These are phyloP conservation scores for Pontederia crassipes DNA, from an alignment of 176 grass and related monocot genomes.

Conservation along the genomic window DNA sequence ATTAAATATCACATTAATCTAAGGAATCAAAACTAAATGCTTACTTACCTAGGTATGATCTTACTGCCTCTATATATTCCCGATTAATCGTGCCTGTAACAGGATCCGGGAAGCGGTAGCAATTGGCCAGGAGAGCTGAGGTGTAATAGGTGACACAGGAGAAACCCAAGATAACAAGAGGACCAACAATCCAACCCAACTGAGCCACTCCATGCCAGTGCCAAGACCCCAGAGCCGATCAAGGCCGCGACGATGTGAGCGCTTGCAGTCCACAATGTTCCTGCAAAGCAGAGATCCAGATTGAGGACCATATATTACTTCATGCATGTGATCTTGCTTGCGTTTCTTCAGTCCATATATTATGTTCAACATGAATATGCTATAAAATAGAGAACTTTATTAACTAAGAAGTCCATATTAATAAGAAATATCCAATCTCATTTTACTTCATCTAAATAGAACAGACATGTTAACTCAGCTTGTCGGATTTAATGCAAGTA, in stretches of 20 bases:
- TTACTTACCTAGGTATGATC: constrained; percentile 65
- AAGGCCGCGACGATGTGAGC: constrained; percentile 85
- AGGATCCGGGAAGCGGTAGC: constrained; percentile 85
- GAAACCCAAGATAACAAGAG: constrained; percentile 61
- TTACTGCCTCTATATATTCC: constrained; percentile 73
- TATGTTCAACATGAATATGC: too few relatives aligned
- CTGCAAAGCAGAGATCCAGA: constrained; percentile 17
- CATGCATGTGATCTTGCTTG: too few relatives aligned
- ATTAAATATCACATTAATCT: not conserved
- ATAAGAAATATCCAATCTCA: too few relatives aligned
- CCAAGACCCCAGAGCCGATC: constrained; percentile 78
- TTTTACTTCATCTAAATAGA: not conserved
- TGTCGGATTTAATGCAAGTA: not conserved
- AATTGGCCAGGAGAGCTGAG: constrained; percentile 68
- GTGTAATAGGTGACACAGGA: constrained; percentile 92
- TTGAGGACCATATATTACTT: not conserved
- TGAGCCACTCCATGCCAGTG: constrained; percentile 96
- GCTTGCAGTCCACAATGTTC: constrained; percentile 89
- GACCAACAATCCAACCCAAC: constrained; percentile 69
- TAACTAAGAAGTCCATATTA: not conserved
- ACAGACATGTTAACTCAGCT: not conserved
- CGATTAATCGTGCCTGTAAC: constrained; percentile 52
- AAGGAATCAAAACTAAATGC: constrained; percentile 1
- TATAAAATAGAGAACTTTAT: not conserved
- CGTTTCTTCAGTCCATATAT: too few relatives aligned